Percentiles rank a stretch among this genome's conserved stretches.
phyloP scores from a whole-genome alignment of 331 rosid genomes.

The Pyracantha coccinea region DNA sequence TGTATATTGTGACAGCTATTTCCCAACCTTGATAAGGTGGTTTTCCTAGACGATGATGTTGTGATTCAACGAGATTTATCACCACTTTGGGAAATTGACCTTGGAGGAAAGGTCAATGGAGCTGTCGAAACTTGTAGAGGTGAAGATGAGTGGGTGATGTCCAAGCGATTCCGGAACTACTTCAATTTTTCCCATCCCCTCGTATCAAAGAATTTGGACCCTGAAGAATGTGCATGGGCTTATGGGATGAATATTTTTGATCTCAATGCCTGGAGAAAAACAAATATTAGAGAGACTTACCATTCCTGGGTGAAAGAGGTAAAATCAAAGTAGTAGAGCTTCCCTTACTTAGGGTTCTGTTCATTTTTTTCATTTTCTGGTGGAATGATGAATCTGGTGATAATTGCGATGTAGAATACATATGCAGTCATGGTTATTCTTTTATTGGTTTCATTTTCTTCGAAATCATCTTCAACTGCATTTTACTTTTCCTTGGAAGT shows the following conservation, averaged over 20 bases:
- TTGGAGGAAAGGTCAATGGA: constrained; percentile 89
- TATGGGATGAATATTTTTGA: constrained; percentile 97
- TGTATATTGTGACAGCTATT: constrained; percentile 61
- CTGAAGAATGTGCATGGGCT: constrained; percentile 99
- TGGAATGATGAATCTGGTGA: not conserved
- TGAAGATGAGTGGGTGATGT: constrained; percentile 94
- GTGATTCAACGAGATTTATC: constrained; percentile 90
- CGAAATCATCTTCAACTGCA: not conserved
- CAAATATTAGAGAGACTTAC: constrained; percentile 75
- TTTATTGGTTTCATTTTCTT: not conserved
- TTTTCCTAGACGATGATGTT: constrained; percentile 87
- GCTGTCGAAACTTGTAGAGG: constrained; percentile 99
- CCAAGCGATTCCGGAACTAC: constrained; percentile 81
- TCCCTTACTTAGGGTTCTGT: not conserved
- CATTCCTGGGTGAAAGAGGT: constrained; percentile 98
- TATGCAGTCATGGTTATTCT: not conserved
- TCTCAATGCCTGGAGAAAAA: constrained; percentile 73
- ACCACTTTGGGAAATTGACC: constrained; percentile 86
- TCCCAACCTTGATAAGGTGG: constrained; percentile 92
- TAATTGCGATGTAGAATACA: not conserved
- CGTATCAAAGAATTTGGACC: constrained; percentile 59
- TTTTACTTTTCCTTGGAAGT: not conserved
- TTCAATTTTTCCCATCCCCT: constrained; percentile 95
- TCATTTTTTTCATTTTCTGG: not conserved
- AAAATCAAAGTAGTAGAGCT: constrained; percentile 11